Evolutionary conservation across 2,329 filamentous ascomycete genomes (phyloP).

Genomic region (Plectosphaerella cucumerina): DNA sequence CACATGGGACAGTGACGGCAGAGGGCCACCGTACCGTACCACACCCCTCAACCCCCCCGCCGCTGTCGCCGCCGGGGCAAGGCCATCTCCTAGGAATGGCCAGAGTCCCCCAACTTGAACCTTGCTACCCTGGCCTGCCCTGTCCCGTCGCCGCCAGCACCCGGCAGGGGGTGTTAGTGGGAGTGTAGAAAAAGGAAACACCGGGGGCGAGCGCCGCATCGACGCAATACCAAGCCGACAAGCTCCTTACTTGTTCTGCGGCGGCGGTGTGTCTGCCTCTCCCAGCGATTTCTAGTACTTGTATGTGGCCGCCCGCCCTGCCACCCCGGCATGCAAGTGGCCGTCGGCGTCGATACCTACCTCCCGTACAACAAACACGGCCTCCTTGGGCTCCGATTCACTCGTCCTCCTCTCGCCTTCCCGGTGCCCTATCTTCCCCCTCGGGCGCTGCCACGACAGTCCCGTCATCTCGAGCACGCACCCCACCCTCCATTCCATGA

Average conservation of each 20-base stretch:
- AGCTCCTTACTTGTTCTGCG: neutral
- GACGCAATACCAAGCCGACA: neutral
- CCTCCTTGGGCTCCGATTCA: neutral
- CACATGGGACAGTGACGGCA: too few species aligned
- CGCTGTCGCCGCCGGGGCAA: neutral
- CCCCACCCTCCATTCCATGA: conserved; percentile 13
- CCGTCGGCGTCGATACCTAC: neutral
- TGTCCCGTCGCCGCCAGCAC: neutral
- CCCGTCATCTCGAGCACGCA: conserved; percentile 1
- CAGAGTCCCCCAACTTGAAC: neutral
- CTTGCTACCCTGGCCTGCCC: too few species aligned
- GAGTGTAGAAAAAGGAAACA: neutral
- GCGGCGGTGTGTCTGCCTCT: neutral
- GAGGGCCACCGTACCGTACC: neutral
- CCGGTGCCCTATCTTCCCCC: conserved; percentile 2
- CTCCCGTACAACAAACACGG: neutral
- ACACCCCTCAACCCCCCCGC: neutral
- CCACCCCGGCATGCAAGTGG: too few species aligned
- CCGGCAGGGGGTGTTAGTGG: neutral
- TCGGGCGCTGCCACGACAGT: conserved; percentile 9
- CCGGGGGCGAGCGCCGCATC: neutral
- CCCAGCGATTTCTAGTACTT: neutral
- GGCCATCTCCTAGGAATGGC: neutral
- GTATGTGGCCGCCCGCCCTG: neutral
- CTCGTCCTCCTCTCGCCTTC: neutral